phyloP scores from a whole-genome alignment of 768 basidiomycete species.

The Amanita jacksonii region DNA sequence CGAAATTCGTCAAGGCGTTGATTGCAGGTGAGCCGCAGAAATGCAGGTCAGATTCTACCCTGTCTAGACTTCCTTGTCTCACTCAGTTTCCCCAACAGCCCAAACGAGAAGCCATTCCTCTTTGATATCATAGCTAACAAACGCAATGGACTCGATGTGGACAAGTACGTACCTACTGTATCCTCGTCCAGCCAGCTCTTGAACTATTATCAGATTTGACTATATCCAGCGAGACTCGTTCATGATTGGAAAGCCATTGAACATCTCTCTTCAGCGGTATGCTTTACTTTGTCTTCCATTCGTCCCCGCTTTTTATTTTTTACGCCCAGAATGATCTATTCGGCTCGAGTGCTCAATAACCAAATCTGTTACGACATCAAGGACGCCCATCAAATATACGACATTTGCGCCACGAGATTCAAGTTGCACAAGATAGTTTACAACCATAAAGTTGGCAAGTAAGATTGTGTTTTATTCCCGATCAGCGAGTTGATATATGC shows the following conservation, averaged over 20 bases:
- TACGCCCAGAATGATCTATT: constrained; percentile 54
- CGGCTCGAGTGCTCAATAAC: constrained; percentile 63
- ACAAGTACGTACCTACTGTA: constrained; percentile 48
- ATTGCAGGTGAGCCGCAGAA: constrained; percentile 52
- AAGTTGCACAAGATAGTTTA: constrained; percentile 80
- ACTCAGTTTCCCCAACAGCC: constrained; percentile 14
- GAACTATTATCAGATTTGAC: constrained; percentile 46
- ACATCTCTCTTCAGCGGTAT: constrained; percentile 40
- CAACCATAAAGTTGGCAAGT: constrained; percentile 64
- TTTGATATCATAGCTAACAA: constrained; percentile 84
- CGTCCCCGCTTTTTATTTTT: background rate
- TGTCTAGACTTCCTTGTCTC: background rate
- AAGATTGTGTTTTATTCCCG: background rate
- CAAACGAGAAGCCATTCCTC: constrained; percentile 56
- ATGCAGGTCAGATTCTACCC: constrained; percentile 34
- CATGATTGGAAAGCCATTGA: constrained; percentile 57
- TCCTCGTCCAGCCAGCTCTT: constrained; percentile 1
- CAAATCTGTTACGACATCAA: constrained; percentile 80
- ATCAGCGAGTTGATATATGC: background rate
- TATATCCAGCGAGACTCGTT: constrained; percentile 72
- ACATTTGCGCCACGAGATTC: constrained; percentile 66
- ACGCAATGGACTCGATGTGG: constrained; percentile 77
- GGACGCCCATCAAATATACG: constrained; percentile 67
- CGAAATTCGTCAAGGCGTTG: constrained; percentile 62
- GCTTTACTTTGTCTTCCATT: background rate